Evolutionary conservation across 2,329 filamentous ascomycete species (phyloP).

Genomic region (Xylaria hypoxylon): DNA sequence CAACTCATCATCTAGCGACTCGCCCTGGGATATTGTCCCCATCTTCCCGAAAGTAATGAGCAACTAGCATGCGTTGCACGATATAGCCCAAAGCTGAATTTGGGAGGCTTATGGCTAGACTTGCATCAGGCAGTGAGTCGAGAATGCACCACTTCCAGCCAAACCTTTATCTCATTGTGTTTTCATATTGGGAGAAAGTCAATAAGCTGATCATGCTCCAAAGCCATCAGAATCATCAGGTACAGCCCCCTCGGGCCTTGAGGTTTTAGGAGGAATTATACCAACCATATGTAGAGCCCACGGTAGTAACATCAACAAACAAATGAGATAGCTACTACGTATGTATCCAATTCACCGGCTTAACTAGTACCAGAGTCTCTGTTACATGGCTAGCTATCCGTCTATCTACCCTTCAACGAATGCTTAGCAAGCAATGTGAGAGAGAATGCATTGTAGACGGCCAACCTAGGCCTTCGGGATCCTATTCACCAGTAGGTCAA

Average conservation of each 20-base stretch:
- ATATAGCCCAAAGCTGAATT: constrained; percentile 8
- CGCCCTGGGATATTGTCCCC: constrained; percentile 35
- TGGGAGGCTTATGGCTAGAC: constrained; percentile 8
- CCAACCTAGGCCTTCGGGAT: neutral
- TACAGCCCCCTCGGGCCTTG: constrained; percentile 7
- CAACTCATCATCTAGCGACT: constrained; percentile 31
- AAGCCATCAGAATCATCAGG: constrained; percentile 24
- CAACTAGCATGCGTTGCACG: constrained; percentile 16
- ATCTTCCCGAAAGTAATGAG: constrained; percentile 11
- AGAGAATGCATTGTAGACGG: neutral
- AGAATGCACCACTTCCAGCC: constrained; percentile 18
- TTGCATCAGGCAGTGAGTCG: constrained; percentile 31
- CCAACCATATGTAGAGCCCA: constrained; percentile 15
- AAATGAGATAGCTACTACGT: constrained; percentile 27
- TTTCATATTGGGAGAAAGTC: constrained; percentile 6
- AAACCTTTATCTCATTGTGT: constrained; percentile 10
- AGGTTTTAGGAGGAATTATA: constrained; percentile 12
- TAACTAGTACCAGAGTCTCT: constrained; percentile 9
- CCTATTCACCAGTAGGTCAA: neutral
- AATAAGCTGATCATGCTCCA: constrained; percentile 32
- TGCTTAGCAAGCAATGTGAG: neutral
- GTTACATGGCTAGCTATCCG: neutral
- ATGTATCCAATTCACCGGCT: constrained; percentile 20
- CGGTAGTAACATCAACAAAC: constrained; percentile 5
- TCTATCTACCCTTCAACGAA: neutral